These are phyloP conservation scores for Aspergillus asperescens DNA, from an alignment of 495 filamentous ascomycete species.

Conservation along the genomic window DNA sequence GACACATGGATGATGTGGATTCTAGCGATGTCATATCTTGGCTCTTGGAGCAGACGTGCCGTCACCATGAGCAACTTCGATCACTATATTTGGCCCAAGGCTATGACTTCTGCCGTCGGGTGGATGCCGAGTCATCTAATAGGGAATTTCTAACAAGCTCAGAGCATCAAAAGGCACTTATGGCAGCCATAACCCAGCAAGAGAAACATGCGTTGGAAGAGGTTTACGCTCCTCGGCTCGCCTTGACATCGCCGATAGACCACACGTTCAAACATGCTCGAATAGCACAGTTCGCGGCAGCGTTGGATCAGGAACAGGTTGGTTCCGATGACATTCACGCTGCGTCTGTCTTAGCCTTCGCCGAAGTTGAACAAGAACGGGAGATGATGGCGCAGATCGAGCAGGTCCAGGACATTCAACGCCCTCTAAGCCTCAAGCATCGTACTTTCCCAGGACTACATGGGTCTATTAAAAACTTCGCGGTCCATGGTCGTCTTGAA, in stretches of 20 bases:
- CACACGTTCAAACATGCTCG: too few species aligned
- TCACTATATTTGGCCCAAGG: constrained; percentile 16
- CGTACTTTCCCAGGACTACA: too few species aligned
- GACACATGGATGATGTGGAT: neutral
- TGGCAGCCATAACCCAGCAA: neutral
- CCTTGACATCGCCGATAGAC: neutral
- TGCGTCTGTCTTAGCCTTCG: constrained; percentile 25
- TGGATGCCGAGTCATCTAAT: too few species aligned
- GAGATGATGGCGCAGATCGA: constrained; percentile 58
- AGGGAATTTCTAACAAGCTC: neutral
- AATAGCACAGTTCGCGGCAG: too few species aligned
- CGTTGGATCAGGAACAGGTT: neutral
- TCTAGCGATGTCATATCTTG: constrained; percentile 10
- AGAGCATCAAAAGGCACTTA: neutral
- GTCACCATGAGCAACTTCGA: constrained; percentile 2
- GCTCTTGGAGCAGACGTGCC: constrained; percentile 13
- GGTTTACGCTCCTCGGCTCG: neutral
- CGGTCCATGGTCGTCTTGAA: too few species aligned
- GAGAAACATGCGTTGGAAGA: neutral
- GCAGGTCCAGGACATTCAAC: too few species aligned
- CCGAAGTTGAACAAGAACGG: constrained; percentile 61
- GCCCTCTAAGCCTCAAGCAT: too few species aligned
- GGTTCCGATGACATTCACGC: neutral
- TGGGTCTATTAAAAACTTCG: too few species aligned
- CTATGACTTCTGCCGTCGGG: constrained; percentile 2